Evolutionary conservation across 2,329 filamentous ascomycete genomes (phyloP).

Genomic region (Diaporthe velutina): DNA sequence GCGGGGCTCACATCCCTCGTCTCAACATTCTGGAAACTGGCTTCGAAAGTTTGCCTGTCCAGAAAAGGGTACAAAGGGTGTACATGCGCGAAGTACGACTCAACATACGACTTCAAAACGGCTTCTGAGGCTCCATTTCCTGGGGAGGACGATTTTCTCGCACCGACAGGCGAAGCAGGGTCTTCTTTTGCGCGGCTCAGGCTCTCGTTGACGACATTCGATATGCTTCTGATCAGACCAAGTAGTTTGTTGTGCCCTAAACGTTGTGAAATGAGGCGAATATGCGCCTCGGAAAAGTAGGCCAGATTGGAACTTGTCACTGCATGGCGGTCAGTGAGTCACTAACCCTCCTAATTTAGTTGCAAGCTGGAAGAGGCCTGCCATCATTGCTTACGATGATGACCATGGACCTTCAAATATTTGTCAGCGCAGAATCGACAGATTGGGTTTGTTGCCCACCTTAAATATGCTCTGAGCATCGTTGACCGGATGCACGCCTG

Average conservation of each 20-base stretch:
- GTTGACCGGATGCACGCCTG: background rate
- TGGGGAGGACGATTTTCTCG: background rate
- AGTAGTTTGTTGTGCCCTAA: background rate
- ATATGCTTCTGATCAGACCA: background rate
- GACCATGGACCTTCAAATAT: background rate
- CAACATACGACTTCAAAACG: background rate
- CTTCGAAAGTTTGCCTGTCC: background rate
- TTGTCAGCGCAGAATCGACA: background rate
- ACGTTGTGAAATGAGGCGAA: background rate
- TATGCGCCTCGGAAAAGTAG: background rate
- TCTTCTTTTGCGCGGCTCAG: background rate
- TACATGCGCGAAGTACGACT: conserved; percentile 1
- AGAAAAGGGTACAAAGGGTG: conserved; percentile 11
- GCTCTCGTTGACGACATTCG: background rate
- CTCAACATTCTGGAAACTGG: background rate
- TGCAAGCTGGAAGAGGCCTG: background rate
- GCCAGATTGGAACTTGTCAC: conserved; percentile 9
- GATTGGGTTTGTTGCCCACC: background rate
- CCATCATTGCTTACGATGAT: background rate
- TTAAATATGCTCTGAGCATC: conserved; percentile 16
- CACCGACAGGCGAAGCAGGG: background rate
- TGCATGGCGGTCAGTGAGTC: background rate
- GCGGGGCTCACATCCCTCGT: background rate
- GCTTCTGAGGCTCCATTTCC: background rate
- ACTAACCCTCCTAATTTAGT: no score